Percentiles rank a stretch among this genome's conserved stretches.
Evolutionary conservation across 2,329 filamentous ascomycete genomes (phyloP).

Genomic region (Cladosporium oxysporum): DNA sequence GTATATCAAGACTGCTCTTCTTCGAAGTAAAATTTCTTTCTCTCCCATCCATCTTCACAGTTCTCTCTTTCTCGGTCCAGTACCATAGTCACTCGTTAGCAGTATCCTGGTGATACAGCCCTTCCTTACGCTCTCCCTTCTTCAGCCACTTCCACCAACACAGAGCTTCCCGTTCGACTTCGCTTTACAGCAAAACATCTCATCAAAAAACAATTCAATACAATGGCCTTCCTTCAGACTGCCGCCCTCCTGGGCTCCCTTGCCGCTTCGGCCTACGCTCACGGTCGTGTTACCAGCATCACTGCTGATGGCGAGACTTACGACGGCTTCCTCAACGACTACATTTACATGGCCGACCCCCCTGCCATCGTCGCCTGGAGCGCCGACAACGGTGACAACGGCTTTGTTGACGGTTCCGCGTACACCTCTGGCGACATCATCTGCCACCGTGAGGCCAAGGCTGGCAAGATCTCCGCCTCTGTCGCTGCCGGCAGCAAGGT

Average conservation of each 20-base stretch:
- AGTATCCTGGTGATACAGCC: constrained; percentile 21
- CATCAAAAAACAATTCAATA: background rate
- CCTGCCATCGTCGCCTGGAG: constrained; percentile 19
- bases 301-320: constrained; percentile 9
- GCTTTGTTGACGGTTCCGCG: constrained; percentile 32
- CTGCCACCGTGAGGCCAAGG: constrained; percentile 56
- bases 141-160: constrained; percentile 12
- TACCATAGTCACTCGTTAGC: constrained; percentile 20
- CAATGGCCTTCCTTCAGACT: constrained; percentile 33
- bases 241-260: constrained; percentile 32
- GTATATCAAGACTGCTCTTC: constrained; percentile 11
- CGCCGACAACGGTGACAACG: constrained; percentile 41
- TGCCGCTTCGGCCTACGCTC: constrained; percentile 19
- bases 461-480: constrained; percentile 54
- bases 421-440: constrained; percentile 33
- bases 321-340: constrained; percentile 17
- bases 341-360: constrained; percentile 10
- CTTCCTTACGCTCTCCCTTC: constrained; percentile 4
- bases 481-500: constrained; percentile 62
- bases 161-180: constrained; percentile 1
- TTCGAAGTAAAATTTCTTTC: background rate
- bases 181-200: constrained; percentile 1
- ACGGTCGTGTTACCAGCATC: constrained; percentile 19
- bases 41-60: constrained; percentile 8
- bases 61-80: constrained; percentile 18